Conservation (phyloP, 176 grass and related monocot species). For the Aechmea fasciata region DNA sequence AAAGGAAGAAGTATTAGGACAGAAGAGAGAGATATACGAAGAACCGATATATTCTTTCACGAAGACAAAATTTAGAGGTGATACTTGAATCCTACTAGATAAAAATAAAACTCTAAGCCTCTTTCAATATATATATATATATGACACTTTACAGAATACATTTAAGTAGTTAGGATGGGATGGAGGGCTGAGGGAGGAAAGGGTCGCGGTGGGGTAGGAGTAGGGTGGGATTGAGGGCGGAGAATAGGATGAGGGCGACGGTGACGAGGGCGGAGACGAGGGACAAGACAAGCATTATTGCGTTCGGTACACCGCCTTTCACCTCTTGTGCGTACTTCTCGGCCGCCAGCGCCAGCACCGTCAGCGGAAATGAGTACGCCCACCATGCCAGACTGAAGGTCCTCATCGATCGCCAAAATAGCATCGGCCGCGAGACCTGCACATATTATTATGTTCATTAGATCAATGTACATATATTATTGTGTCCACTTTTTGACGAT, state of each 20-base stretch:
- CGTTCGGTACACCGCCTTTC: conserved; percentile 5
- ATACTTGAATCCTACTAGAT: too few species aligned
- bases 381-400: conserved; percentile 78
- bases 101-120: too few species aligned
- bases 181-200: neutral
- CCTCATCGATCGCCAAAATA: conserved; percentile 31
- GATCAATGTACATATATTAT: neutral
- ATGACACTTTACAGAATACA: too few species aligned
- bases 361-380: conserved; percentile 82
- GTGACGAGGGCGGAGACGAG: conserved; percentile 5
- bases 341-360: conserved; percentile 44
- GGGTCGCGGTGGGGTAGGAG: conserved; percentile 12
- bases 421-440: conserved; percentile 36
- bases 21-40: too few species aligned
- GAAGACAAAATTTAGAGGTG: too few species aligned
- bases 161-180: neutral
- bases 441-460: too few species aligned
- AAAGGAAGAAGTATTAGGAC: too few species aligned
- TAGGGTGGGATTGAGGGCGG: neutral
- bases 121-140: too few species aligned
- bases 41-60: too few species aligned
- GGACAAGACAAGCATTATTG: conserved; percentile 7
- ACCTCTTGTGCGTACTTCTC: conserved; percentile 45
- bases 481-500: neutral
- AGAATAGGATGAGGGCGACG: conserved; percentile 6